Percentiles rank a stretch among this genome's conserved stretches.
phyloP scores from a whole-genome alignment of 2,329 filamentous ascomycete genomes.

The Bipolaris cookei region DNA sequence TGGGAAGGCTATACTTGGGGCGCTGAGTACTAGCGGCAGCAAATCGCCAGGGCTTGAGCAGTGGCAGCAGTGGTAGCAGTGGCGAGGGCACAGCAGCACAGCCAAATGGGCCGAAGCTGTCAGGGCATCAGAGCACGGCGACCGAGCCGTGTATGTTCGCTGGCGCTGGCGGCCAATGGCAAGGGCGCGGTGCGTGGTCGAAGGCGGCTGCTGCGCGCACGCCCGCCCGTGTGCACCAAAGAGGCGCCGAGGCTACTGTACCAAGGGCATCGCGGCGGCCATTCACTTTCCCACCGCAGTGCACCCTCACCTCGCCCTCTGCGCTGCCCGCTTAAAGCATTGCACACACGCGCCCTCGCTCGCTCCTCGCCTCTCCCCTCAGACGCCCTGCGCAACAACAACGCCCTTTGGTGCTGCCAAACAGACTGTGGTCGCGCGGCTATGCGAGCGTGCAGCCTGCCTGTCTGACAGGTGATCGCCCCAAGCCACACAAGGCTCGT shows the following conservation, averaged over 20 bases:
- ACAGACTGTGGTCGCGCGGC: slow-evolving; percentile 6
- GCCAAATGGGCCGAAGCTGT: slow-evolving; percentile 23
- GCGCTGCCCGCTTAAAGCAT: not conserved
- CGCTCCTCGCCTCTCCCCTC: not conserved
- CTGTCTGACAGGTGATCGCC: slow-evolving; percentile 19
- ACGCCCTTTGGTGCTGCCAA: not conserved
- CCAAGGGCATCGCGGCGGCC: slow-evolving; percentile 4
- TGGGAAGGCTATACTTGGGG: slow-evolving; percentile 11
- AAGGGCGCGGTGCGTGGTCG: not conserved
- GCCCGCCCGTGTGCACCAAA: too few relatives aligned
- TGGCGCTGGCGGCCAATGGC: slow-evolving; percentile 18
- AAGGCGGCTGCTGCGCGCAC: too few relatives aligned
- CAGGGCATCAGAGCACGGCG: slow-evolving; percentile 27
- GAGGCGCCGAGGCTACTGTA: slow-evolving; percentile 20
- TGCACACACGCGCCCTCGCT: slow-evolving; percentile 4
- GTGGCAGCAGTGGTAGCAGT: not conserved
- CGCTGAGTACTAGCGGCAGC: too few relatives aligned
- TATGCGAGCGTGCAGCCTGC: slow-evolving; percentile 9
- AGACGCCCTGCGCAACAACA: not conserved
- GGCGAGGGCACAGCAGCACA: slow-evolving; percentile 16
- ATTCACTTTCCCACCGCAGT: slow-evolving; percentile 10
- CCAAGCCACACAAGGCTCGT: slow-evolving; percentile 23
- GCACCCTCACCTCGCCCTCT: slow-evolving; percentile 3
- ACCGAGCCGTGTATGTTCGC: slow-evolving; percentile 18
- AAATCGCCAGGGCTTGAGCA: too few relatives aligned